These are phyloP conservation scores for Phoma herbarum DNA, from an alignment of 2,329 filamentous ascomycete genomes.

Conservation along the genomic window DNA sequence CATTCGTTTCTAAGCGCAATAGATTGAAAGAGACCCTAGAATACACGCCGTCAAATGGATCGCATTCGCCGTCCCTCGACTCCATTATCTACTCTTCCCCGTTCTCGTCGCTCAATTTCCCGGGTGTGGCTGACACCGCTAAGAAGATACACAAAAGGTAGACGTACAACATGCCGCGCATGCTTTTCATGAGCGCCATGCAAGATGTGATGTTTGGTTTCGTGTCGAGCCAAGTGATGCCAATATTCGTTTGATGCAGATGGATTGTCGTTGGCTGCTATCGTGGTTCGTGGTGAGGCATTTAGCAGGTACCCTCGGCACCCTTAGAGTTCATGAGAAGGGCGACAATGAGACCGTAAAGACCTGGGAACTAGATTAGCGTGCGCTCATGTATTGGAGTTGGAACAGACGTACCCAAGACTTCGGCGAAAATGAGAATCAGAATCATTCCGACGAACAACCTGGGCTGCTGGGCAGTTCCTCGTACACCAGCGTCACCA, in stretches of 20 bases:
- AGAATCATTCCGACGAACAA: constrained; percentile 98
- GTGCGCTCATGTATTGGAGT: not conserved
- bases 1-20: constrained; percentile 47
- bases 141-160: constrained; percentile 48
- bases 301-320: constrained; percentile 30
- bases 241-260: constrained; percentile 39
- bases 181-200: constrained; percentile 38
- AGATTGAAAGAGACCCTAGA: constrained; percentile 46
- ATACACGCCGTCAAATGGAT: constrained; percentile 49
- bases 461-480: constrained; percentile 83
- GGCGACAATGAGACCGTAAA: constrained; percentile 98
- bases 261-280: constrained; percentile 44
- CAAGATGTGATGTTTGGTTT: constrained; percentile 34
- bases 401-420: constrained; percentile 74
- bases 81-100: constrained; percentile 46
- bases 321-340: constrained; percentile 99
- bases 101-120: constrained; percentile 17
- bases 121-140: constrained; percentile 19
- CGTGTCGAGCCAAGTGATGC: constrained; percentile 31
- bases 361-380: constrained; percentile 67
- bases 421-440: constrained; percentile 99
- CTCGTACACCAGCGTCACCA: constrained; percentile 85
- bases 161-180: constrained; percentile 47
- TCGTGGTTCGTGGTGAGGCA: constrained; percentile 17
- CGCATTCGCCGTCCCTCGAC: constrained; percentile 41